A percentile compares a stretch with the other conserved stretches of the same genome.
phyloP scores from a whole-genome alignment of 352 stramenopile species.

The Phytophthora melonis region DNA sequence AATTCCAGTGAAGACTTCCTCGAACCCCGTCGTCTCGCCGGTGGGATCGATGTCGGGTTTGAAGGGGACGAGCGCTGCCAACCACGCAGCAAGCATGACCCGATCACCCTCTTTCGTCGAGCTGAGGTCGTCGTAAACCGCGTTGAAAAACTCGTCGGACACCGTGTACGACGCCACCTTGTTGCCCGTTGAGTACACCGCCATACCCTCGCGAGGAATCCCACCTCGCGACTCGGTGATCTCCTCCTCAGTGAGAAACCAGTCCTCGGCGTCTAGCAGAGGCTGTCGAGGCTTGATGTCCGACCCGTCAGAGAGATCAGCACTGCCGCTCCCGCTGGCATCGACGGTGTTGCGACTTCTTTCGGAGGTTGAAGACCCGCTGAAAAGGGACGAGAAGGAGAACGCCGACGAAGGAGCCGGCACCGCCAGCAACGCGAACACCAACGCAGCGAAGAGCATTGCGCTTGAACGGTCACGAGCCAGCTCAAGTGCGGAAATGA shows the following conservation, averaged over 20 bases:
- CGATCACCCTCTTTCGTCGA: conserved; percentile 28
- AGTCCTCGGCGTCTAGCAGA: conserved; percentile 47
- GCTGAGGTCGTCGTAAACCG: conserved; percentile 50
- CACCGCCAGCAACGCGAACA: conserved; percentile 7
- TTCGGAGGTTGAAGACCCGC: background rate
- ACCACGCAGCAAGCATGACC: conserved; percentile 55
- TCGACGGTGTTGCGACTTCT: background rate
- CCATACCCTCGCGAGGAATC: conserved; percentile 47
- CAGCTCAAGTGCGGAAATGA: background rate
- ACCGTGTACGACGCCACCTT: conserved; percentile 49
- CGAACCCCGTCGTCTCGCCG: conserved; percentile 36
- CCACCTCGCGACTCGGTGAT: conserved; percentile 54
- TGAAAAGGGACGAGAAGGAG: conserved; percentile 16
- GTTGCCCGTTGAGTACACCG: conserved; percentile 45
- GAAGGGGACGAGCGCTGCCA: conserved; percentile 51
- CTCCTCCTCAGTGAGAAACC: conserved; percentile 64
- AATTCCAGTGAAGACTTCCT: conserved; percentile 39
- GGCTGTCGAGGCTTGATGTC: conserved; percentile 44
- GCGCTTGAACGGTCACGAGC: background rate
- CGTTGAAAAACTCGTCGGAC: conserved; percentile 60
- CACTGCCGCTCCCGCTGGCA: background rate
- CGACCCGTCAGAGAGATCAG: conserved; percentile 23
- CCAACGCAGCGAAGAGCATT: conserved; percentile 13
- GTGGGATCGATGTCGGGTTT: conserved; percentile 35
- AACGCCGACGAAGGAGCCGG: conserved; percentile 9